phyloP scores from a whole-genome alignment of 345 rosid genomes.

The Trapa bicornis region DNA sequence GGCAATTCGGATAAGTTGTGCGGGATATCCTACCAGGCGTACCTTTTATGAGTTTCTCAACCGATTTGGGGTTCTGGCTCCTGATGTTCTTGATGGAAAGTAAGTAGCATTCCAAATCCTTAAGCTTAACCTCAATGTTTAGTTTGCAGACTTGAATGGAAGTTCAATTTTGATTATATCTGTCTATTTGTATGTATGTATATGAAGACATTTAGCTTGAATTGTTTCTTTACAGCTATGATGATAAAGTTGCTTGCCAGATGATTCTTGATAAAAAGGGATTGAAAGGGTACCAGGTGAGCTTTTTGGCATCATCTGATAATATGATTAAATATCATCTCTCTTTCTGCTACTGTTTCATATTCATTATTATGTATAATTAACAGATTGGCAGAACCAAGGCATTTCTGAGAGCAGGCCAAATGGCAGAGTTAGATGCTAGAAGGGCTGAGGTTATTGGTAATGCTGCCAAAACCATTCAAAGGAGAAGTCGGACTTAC shows the following conservation, averaged over 20 bases:
- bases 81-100: conserved; percentile 45
- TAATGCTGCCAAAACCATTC: conserved; percentile 85
- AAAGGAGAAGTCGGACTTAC: conserved; percentile 61
- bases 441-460: conserved; percentile 92
- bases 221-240: conserved; percentile 38
- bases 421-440: conserved; percentile 99
- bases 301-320: conserved; percentile 2
- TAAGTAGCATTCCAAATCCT: conserved; percentile 11
- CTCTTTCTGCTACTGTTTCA: neutral
- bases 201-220: neutral
- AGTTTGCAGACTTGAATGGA: neutral
- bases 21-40: conserved; percentile 46
- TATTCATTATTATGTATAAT: neutral
- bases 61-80: conserved; percentile 42
- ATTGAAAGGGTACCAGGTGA: conserved; percentile 87
- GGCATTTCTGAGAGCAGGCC: conserved; percentile 94
- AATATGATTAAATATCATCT: neutral
- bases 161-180: neutral
- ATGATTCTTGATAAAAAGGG: conserved; percentile 88
- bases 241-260: conserved; percentile 79
- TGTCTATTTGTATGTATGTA: no score
- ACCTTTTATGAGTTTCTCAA: conserved; percentile 42
- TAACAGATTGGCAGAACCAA: conserved; percentile 83
- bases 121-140: neutral
- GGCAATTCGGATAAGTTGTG: conserved; percentile 47